Conservation (phyloP, 108 stramenopile genomes). For the Aurantiochytrium sp. region DNA sequence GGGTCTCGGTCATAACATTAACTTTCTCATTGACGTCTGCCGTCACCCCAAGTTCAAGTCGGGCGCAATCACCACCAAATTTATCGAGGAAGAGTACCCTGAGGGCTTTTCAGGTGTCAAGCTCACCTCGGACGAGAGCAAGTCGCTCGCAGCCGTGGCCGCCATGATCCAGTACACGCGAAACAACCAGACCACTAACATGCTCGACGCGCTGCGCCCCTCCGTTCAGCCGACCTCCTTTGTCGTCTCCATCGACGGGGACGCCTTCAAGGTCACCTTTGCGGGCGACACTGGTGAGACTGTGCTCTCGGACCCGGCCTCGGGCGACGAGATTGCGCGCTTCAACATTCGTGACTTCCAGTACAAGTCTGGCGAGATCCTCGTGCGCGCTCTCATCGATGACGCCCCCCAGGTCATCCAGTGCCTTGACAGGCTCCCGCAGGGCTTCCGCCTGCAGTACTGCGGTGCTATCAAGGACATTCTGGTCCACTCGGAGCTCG, state of each 20-base stretch:
- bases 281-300: neutral
- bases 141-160: neutral
- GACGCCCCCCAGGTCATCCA: conserved; percentile 25
- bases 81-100: conserved; percentile 79
- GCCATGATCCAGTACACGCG: conserved; percentile 37
- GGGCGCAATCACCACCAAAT: conserved; percentile 82
- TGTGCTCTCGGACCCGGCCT: neutral
- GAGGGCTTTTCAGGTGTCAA: conserved; percentile 73
- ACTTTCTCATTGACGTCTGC: conserved; percentile 63
- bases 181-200: conserved; percentile 23
- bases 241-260: neutral
- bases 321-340: neutral
- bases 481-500: conserved; percentile 60
- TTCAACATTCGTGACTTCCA: conserved; percentile 16
- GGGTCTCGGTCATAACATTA: conserved; percentile 83
- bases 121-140: conserved; percentile 31
- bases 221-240: neutral
- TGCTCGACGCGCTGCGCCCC: neutral
- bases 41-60: conserved; percentile 61
- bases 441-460: conserved; percentile 38
- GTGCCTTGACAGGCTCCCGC: conserved; percentile 14
- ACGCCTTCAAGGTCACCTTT: neutral
- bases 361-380: conserved; percentile 22
- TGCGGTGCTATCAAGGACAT: conserved; percentile 60
- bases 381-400: conserved; percentile 22